Evolutionary conservation across 768 basidiomycete genomes (phyloP), one percentile per base, ranked within the genome.

Genomic region (Mrakia gelida): DNA sequence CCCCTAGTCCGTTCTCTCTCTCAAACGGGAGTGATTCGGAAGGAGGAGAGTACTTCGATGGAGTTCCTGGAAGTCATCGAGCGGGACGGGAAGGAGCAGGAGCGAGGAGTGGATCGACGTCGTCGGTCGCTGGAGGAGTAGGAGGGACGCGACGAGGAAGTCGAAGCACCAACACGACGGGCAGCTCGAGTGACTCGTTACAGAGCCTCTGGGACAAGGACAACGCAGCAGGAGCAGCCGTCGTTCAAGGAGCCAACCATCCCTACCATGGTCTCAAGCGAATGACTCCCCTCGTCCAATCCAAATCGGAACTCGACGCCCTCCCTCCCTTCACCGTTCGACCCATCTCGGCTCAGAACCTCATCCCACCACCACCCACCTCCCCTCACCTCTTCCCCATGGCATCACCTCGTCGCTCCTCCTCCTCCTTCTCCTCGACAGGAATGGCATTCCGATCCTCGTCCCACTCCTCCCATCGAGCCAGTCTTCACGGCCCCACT

Each of bases 311-410:
- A 18, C 5, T 70, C 26, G 67, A n/a, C 38, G 23, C 34, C 6
- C 67, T 70, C 21, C 38, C 41, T 41, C 62, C 72, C 45, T 73
- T 65, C 38, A 41, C 59, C 30, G 38, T 59, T 43, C 68, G 61
- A 62, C 76, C 76, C 56, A 77, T 77, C 76, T 77, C 76, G 56
- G 76, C 70, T 28, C 68, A 49, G 38, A 43, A 52, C 18, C 76
- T 77, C 61, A 30, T 77, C 28, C 72, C 77, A 18, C 77, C 73
- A 30, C 77, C 73, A 7, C 62, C 72, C 63, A 41, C 72, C 11
- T 43, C 62, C 54, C 45, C 71, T 43, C 77, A 59, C 15, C 59
- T 45, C 26, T 30, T 43, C 26, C 26, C 30, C 41, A 68, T n/a
- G 34, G 30, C 61, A 6, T 68, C 61, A 15, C 21, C 74, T 56